Conservation (phyloP, 2,329 filamentous ascomycete genomes). For the Pestalotiopsis sp. region DNA sequence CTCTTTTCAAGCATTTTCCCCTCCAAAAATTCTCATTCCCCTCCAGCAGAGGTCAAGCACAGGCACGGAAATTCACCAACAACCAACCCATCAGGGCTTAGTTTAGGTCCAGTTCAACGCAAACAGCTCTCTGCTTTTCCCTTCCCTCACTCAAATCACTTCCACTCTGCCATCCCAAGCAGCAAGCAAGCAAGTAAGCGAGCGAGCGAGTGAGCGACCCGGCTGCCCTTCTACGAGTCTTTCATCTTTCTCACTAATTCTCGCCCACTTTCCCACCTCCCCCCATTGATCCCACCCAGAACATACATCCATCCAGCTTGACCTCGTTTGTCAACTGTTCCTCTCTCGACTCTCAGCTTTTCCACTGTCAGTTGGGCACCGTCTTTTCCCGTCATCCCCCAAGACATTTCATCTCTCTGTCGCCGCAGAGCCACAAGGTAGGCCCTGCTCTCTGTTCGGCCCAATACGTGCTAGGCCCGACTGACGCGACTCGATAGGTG, state of each 20-base stretch:
- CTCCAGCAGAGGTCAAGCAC: background rate
- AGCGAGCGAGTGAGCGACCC: background rate
- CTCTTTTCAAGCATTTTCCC: constrained; percentile 7
- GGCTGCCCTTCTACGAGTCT: background rate
- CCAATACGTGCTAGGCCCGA: constrained; percentile 1
- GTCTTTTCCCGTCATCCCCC: background rate
- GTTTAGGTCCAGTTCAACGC: constrained; percentile 2
- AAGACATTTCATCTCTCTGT: constrained; percentile 2
- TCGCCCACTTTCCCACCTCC: no score
- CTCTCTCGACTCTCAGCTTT: background rate
- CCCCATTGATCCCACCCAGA: no score
- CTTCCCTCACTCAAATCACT: background rate
- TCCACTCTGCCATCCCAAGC: background rate
- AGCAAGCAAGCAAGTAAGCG: no score
- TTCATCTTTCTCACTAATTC: no score
- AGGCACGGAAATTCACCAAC: constrained; percentile 7
- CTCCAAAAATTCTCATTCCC: constrained; percentile 6
- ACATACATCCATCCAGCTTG: no score
- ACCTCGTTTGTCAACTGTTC: no score
- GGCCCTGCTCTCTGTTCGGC: background rate
- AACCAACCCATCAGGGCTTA: constrained; percentile 13
- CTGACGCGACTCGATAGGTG: constrained; percentile 1
- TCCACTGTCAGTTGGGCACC: background rate
- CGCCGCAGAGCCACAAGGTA: background rate
- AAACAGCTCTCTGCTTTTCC: constrained; percentile 4